Conservation (phyloP, 2,329 filamentous ascomycete genomes). For the Xylariaceae sp. region DNA sequence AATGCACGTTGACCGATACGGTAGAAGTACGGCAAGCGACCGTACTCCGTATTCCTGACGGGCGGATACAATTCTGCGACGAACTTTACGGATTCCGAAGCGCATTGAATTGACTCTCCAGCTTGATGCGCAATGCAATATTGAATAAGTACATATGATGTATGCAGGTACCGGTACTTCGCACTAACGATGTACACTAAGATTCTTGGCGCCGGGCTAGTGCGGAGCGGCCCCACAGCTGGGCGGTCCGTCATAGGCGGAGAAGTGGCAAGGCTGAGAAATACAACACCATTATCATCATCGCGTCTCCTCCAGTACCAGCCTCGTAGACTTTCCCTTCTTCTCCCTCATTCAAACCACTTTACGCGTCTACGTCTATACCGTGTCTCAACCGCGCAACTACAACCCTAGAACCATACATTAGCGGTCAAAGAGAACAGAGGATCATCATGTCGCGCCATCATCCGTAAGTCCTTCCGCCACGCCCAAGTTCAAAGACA, state of each 20-base stretch:
- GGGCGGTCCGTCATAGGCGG: background rate
- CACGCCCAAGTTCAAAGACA: constrained; percentile 24
- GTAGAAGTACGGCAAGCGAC: no score
- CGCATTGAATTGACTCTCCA: background rate
- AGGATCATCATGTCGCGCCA: constrained; percentile 30
- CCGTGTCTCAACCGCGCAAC: background rate
- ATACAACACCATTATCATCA: constrained; percentile 27
- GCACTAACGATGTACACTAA: background rate
- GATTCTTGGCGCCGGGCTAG: background rate
- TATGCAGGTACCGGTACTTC: background rate
- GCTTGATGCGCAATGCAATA: background rate
- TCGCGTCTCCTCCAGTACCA: constrained; percentile 4
- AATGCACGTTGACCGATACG: background rate
- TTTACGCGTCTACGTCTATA: background rate
- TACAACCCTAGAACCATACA: background rate
- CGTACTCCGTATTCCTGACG: no score
- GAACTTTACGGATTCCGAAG: no score
- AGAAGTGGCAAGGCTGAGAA: constrained; percentile 43
- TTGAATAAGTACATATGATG: background rate
- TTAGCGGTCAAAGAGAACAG: background rate
- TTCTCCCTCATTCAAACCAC: background rate
- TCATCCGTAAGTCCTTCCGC: constrained; percentile 28
- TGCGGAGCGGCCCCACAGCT: background rate
- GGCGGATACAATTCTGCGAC: no score
- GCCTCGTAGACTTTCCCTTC: background rate